Percentiles rank a stretch among this genome's conserved stretches.
Evolutionary conservation across 345 rosid species (phyloP).

Genomic region (Nephelium lappaceum): DNA sequence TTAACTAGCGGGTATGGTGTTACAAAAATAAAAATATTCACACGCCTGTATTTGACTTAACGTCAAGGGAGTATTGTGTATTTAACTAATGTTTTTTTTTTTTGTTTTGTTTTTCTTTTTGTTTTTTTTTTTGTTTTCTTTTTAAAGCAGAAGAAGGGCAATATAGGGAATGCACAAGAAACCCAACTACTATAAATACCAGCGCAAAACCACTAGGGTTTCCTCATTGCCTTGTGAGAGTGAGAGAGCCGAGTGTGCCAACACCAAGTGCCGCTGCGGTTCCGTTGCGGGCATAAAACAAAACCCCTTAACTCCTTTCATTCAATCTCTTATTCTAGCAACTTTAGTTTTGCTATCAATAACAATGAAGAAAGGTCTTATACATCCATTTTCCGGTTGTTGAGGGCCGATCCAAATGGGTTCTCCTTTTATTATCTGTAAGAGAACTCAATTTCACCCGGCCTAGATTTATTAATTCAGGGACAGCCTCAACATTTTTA

Average conservation of each 20-base stretch:
- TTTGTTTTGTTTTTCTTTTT: too few species aligned
- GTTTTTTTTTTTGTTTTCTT: too few species aligned
- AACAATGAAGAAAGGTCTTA: not conserved
- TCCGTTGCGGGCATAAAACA: conserved; percentile 8
- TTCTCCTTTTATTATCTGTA: not conserved
- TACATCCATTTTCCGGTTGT: not conserved
- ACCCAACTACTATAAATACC: not conserved
- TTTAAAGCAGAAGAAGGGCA: not conserved
- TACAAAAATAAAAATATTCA: too few species aligned
- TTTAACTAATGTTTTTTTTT: too few species aligned
- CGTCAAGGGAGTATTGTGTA: too few species aligned
- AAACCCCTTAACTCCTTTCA: not conserved
- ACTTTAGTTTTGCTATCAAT: not conserved
- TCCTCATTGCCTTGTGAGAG: conserved; percentile 5
- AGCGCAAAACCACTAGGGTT: not conserved
- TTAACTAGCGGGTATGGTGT: too few species aligned
- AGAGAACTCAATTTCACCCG: conserved; percentile 24
- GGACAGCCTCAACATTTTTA: conserved; percentile 14
- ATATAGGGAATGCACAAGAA: not conserved
- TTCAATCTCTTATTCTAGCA: too few species aligned
- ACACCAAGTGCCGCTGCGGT: not conserved
- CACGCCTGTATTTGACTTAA: too few species aligned
- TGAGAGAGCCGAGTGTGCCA: not conserved
- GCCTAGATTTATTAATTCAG: not conserved
- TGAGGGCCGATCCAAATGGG: conserved; percentile 24